Conservation (phyloP, 768 basidiomycete species). For the Zangia roseola region DNA sequence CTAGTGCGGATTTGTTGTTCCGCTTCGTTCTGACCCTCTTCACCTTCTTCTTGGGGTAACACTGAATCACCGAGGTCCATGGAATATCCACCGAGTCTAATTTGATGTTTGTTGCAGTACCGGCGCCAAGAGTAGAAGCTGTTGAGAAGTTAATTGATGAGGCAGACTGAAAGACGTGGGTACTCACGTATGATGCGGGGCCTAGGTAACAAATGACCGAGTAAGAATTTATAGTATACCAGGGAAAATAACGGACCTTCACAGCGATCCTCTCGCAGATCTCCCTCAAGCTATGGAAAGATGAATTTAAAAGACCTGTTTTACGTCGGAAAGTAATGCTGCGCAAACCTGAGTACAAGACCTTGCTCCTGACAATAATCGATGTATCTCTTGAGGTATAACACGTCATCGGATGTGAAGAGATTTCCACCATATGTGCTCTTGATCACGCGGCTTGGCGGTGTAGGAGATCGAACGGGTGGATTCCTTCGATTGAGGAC, state of each 20-base stretch:
- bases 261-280: constrained; percentile 87
- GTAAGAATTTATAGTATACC: background rate
- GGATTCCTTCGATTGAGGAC: constrained; percentile 66
- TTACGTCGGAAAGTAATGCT: background rate
- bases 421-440: constrained; percentile 88
- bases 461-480: constrained; percentile 77
- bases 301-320: constrained; percentile 27
- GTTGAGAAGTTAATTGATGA: background rate
- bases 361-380: constrained; percentile 90
- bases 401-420: constrained; percentile 80
- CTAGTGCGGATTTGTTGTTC: constrained; percentile 37
- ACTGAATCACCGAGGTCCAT: constrained; percentile 64
- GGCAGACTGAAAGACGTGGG: background rate
- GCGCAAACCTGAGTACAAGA: constrained; percentile 65
- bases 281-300: constrained; percentile 51
- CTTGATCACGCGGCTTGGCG: constrained; percentile 79
- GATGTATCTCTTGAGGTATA: constrained; percentile 85
- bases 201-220: constrained; percentile 39
- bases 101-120: constrained; percentile 92
- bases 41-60: constrained; percentile 44
- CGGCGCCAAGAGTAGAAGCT: constrained; percentile 91
- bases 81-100: constrained; percentile 79
- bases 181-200: constrained; percentile 84
- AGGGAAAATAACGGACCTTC: constrained; percentile 47
- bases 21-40: constrained; percentile 41